A percentile compares a stretch with the other conserved stretches of the same genome.
Conservation (phyloP, 805 yeast species). For the Saturnispora ahearnii region DNA sequence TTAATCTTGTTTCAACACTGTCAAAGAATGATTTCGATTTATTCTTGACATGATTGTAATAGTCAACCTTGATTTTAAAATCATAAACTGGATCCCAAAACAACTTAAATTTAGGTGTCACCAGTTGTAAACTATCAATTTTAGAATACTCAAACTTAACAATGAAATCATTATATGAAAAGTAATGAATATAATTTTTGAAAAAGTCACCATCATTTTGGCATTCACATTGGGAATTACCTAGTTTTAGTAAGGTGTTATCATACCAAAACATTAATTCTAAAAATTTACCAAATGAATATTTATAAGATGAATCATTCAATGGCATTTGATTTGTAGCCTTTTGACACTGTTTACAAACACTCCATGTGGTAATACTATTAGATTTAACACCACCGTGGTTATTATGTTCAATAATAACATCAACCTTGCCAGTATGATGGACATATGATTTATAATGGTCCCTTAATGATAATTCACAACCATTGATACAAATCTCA, state of each 20-base stretch:
- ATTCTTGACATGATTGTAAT: constrained; percentile 42
- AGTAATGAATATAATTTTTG: constrained; percentile 73
- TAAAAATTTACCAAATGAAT: constrained; percentile 86
- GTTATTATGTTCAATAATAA: constrained; percentile 55
- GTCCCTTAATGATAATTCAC: constrained; percentile 59
- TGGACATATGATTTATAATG: constrained; percentile 87
- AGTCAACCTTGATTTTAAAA: constrained; percentile 57
- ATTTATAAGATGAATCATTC: constrained; percentile 82
- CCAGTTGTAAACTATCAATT: constrained; percentile 70
- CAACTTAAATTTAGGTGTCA: constrained; percentile 64
- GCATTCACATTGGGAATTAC: constrained; percentile 41
- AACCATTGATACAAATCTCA: constrained; percentile 68
- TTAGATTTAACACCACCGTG: constrained; percentile 52
- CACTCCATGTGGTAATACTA: constrained; percentile 83
- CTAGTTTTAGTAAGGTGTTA: constrained; percentile 7
- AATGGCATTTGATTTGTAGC: constrained; percentile 72
- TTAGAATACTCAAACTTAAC: constrained; percentile 70
- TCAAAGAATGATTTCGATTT: constrained; percentile 57
- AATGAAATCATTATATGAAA: constrained; percentile 70
- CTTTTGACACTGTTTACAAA: constrained; percentile 69
- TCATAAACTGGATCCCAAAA: constrained; percentile 67
- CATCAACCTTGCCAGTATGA: constrained; percentile 75
- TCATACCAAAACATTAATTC: constrained; percentile 69
- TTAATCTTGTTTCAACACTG: constrained; percentile 60
- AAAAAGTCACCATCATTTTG: constrained; percentile 57